Evolutionary conservation across 129 eudicot genomes (phyloP).

Genomic region (Flaveria ramosissima): DNA sequence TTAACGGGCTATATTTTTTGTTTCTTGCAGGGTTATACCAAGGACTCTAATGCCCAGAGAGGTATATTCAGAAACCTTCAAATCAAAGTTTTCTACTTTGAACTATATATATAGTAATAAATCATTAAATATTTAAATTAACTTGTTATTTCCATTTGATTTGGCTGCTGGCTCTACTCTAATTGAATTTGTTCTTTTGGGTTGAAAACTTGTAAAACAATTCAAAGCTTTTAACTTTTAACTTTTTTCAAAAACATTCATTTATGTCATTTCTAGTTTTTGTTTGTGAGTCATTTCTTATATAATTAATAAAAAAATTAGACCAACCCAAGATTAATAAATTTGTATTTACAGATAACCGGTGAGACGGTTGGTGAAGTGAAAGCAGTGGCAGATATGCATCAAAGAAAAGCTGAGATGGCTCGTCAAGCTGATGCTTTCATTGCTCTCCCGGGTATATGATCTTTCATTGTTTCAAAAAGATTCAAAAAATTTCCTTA

Average conservation of each 20-base stretch:
- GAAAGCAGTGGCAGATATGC: constrained; percentile 92
- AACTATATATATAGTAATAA: constrained; percentile 22
- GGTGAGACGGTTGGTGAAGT: constrained; percentile 87
- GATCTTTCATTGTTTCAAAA: neutral
- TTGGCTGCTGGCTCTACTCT: constrained; percentile 33
- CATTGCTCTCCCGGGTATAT: constrained; percentile 87
- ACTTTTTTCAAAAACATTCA: neutral
- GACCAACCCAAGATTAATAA: no score
- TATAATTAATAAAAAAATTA: no score
- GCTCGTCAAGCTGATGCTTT: constrained; percentile 99
- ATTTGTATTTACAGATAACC: constrained; percentile 56
- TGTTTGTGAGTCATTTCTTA: no score
- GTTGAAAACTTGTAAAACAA: constrained; percentile 19
- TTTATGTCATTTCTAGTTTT: neutral
- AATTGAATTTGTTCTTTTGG: constrained; percentile 19
- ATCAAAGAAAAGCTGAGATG: constrained; percentile 95
- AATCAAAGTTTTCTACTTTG: constrained; percentile 21
- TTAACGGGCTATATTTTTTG: constrained; percentile 9
- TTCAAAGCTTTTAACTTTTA: neutral
- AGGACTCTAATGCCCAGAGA: constrained; percentile 88
- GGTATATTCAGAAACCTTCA: constrained; percentile 55
- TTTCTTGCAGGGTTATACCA: constrained; percentile 80
- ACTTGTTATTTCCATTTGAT: constrained; percentile 21
- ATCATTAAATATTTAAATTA: constrained; percentile 7
- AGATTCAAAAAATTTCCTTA: neutral